Percentiles rank a stretch among this genome's conserved stretches.
Evolutionary conservation across 306 rosid genomes (phyloP).

Genomic region (Gastrolobium bilobum): DNA sequence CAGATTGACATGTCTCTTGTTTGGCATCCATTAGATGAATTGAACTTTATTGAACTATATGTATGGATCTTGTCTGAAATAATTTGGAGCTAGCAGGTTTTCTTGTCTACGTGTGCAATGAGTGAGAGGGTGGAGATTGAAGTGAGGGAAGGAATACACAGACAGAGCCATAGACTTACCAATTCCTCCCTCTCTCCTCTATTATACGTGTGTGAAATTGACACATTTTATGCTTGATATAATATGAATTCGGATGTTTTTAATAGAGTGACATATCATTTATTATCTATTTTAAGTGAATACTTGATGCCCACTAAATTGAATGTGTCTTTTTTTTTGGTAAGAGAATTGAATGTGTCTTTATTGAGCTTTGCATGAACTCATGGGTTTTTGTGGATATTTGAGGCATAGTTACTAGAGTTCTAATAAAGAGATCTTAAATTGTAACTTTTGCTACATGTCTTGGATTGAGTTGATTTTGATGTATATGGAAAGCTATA

Average conservation of each 20-base stretch:
- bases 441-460: not conserved
- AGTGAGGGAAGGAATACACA: conserved; percentile 13
- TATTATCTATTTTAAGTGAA: not conserved
- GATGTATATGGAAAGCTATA: not conserved
- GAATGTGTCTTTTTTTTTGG: not conserved
- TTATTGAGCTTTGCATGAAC: not conserved
- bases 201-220: not conserved
- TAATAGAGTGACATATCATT: not conserved
- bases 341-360: not conserved
- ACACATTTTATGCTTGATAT: not conserved
- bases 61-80: conserved; percentile 53
- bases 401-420: no score
- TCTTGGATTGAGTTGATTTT: not conserved
- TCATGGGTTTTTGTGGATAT: not conserved
- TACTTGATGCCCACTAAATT: not conserved
- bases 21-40: conserved; percentile 23
- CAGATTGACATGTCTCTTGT: not conserved
- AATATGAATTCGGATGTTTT: not conserved
- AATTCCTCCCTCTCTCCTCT: conserved; percentile 32
- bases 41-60: conserved; percentile 39
- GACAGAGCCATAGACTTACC: conserved; percentile 6
- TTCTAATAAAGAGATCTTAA: not conserved
- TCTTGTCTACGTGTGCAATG: conserved; percentile 38
- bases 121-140: conserved; percentile 34
- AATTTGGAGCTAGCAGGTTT: conserved; percentile 20